phyloP scores from a whole-genome alignment of 371 early-diverging fungal genomes.

The Apophysomyces trapeziformis region DNA sequence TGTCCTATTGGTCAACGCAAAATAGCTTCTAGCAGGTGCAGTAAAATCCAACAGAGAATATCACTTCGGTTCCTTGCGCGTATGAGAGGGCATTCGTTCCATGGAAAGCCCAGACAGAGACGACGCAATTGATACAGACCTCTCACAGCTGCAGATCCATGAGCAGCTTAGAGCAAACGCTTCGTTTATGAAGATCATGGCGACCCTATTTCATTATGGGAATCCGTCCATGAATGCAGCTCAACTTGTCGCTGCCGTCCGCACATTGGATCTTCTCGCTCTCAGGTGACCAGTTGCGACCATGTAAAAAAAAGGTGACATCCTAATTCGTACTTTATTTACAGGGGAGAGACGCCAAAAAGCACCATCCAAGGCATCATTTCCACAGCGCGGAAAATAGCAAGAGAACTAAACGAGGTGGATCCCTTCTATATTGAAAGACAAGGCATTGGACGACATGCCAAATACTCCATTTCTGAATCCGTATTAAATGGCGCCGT shows the following conservation, averaged over 20 bases:
- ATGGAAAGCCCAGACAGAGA: constrained; percentile 16
- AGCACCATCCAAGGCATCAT: constrained; percentile 60
- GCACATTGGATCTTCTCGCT: constrained; percentile 46
- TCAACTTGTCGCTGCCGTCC: constrained; percentile 49
- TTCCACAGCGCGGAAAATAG: constrained; percentile 51
- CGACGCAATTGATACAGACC: constrained; percentile 44
- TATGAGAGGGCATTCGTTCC: too few relatives aligned
- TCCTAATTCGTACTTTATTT: constrained; percentile 6
- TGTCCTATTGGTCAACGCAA: too few relatives aligned
- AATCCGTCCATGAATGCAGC: constrained; percentile 54
- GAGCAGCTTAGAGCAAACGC: constrained; percentile 49
- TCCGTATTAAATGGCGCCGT: constrained; percentile 39
- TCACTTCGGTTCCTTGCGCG: too few relatives aligned
- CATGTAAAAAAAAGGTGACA: too few relatives aligned
- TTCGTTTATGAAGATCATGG: constrained; percentile 56
- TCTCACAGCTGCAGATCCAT: constrained; percentile 43
- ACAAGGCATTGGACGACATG: constrained; percentile 43
- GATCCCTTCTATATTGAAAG: constrained; percentile 55
- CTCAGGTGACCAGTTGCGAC: constrained; percentile 33
- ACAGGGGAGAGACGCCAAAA: constrained; percentile 58
- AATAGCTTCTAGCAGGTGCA: too few relatives aligned
- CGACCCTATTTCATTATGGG: constrained; percentile 54
- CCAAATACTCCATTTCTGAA: constrained; percentile 51
- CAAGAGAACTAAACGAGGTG: constrained; percentile 40
- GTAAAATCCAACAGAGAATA: too few relatives aligned